These are phyloP conservation scores for Capsicum pubescens DNA, from an alignment of 257 asterid species.

Conservation along the genomic window DNA sequence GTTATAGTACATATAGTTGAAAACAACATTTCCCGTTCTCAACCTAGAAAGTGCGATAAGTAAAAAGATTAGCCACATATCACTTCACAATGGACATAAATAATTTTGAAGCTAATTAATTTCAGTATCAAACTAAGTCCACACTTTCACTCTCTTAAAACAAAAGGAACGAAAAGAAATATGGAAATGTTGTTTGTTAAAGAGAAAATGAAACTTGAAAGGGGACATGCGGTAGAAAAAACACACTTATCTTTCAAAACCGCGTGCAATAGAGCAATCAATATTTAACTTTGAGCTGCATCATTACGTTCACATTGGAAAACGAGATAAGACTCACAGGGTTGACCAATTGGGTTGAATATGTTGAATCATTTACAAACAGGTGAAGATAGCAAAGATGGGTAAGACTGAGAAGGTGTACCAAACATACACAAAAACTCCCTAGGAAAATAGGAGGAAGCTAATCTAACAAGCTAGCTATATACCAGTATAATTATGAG, in stretches of 20 bases:
- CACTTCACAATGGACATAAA: neutral
- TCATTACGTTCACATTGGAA: conserved; percentile 15
- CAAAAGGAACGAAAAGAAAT: conserved; percentile 17
- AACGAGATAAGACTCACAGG: conserved; percentile 5
- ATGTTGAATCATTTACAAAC: neutral
- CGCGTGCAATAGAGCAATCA: neutral
- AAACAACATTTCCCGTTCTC: conserved; percentile 94
- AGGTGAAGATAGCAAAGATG: neutral
- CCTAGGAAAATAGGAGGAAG: neutral
- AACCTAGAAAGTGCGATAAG: conserved; percentile 62
- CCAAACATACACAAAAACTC: neutral
- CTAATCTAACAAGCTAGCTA: conserved; percentile 21
- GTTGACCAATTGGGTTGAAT: neutral
- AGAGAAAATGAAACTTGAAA: conserved; percentile 13
- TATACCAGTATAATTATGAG: neutral
- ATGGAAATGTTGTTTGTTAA: conserved; percentile 15
- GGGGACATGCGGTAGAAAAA: conserved; percentile 14
- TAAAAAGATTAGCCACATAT: neutral
- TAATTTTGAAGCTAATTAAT: neutral
- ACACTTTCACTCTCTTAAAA: neutral
- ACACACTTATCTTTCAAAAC: conserved; percentile 3
- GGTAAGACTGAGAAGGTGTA: conserved; percentile 6
- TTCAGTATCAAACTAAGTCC: conserved; percentile 9
- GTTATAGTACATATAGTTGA: conserved; percentile 88
- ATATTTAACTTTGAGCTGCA: neutral